Base-by-base conservation (phyloP, 495 filamentous ascomycete genomes). In the Coniosporium apollinis region DNA sequence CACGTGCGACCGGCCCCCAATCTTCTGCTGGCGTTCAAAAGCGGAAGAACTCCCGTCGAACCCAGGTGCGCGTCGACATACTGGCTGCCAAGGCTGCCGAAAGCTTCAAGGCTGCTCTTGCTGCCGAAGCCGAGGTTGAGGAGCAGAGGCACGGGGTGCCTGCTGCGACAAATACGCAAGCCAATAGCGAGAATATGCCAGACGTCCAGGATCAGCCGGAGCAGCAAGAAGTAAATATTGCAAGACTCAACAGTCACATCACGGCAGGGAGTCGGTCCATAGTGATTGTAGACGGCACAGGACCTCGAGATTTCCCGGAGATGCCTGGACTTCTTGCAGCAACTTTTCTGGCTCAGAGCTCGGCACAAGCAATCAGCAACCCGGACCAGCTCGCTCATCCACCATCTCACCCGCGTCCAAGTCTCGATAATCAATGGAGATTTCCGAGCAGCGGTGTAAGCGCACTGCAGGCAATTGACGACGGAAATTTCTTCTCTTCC, bases 191-290 rank as follows among this genome's bases (percentile, higher is more conserved):
- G 13, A 26, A 26, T 8, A 13, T 1, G 9, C 24, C 9, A 26
- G 13, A 26, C 10, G 30, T 32, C 15, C 30, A 9, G 2, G 30
- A 32, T 9, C 2, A 1, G 30, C 9, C 10, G 11, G 8, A 32
- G 7, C 30, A n/a, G 30, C 30, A 17, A n/a, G 7, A 7, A 18
- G 10, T 17, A 7, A 11, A 32, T 7, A 7, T 11, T 2, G 33
- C 26, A 13, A 61, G 67, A 33, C 45, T 57, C 1, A 52, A 60
- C 28, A 79, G 73, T 44, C 73, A 64, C 19, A 61, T 91, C 21
- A 87, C 82, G 0, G 65, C 62, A 24, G 82, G 81, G 5, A 91
- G 82, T 54, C 70, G 80, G 42, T 91, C 83, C 0, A 89, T 94
- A 43, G 70, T 91, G 19, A 89, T 94, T 45, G 72, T 92, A 11